Evolutionary conservation across 148 eudicot species (phyloP), one percentile per base, ranked within the genome.

Genomic region (Nepenthes mirabilis): DNA sequence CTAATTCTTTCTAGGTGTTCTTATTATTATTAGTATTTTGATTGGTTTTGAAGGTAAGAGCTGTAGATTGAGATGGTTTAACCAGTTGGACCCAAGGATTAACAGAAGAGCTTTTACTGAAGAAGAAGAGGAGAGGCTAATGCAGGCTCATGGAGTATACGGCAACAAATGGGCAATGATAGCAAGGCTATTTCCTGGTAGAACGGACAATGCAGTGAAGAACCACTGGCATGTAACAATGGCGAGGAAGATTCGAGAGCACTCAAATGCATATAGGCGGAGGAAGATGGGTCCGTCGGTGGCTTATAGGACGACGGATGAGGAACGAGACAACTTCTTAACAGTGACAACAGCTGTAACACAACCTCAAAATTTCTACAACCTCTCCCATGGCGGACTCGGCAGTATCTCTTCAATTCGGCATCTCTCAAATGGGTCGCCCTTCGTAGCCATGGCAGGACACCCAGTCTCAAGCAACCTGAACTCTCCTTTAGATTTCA

Each of bases 81-180:
- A 88, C 80, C 96, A 88, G 68, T 60, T 88, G 65, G 96, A 88
- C 72, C 96, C 96, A 63, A 85, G 89, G 33, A 88, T 88, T 13
- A 85, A 85, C 77, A 81, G 83, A 45, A 81, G 82, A 40, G 87
- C 96, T 34, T 88, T 88, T 14, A 83, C 64, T 43, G 89, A 81
- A 61, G 96, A 85, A 60, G 96, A 85, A 37, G 96, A 88, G 23
- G 96, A 85, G 48, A 81, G 93, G 12, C 36, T 88, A 36, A 75
- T 83, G 87, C 77, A 82, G 35, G 96, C 96, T 11, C 96, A 88
- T 61, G 75, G 90, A 58, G 62, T 76, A 23, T 85, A 88, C 53
- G 96, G 96, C 0, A 88, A 88, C 89, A 88, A 83, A 59, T 88
- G 96, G 96, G 93, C 96, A 2, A 68, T 85, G 80, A 88, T 88